Evolutionary conservation across 163 green algal species (phyloP), one percentile per base, ranked within the genome.

Genomic region (Scenedesmus sp.): DNA sequence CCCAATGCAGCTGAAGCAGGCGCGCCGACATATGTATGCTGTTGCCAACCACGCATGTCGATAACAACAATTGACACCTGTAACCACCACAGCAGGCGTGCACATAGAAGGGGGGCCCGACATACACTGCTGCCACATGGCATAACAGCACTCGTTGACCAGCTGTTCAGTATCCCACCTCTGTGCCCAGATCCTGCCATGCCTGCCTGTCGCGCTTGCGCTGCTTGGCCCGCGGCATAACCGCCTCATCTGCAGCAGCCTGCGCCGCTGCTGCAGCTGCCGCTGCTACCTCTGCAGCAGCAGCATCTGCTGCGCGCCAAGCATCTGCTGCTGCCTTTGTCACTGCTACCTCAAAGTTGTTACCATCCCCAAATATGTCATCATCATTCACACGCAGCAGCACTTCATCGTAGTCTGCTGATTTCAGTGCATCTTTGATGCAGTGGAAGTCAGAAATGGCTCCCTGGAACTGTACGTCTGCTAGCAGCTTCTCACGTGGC

Each of bases 391-490:
- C 90, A 10, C 92, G 92, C 5, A 97, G 64, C 56, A 96, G 62
- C 15, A 97, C 55, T 9, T 93, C 92, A 52, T 97, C 94, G 87
- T 96, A 97, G 79, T 97, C 96, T 82, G 93, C 82, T 18, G 93
- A 92, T 34, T 93, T 34, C 54, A 98, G 94, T 34, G 91, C 84
- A 9, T 93, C 86, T 92, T 97, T 98, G 52, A 96, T 93, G 46
- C 87, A 52, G 76, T 97, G 93, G 81, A 98, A 98, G 90, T 98
- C 96, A 20, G 94, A 97, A 76, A 98, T 98, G 18, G 96, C 96
- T 0, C 97, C 97, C 6, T 96, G 92, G 88, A 98, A 98, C 94
- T 98, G 96, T 73, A 98, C 97, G 91, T 98, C 97, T 8, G 94
- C 89, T 20, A 97, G 67, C 54, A 98, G 88, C 87, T 92, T 92